Evolutionary conservation across 176 grass and related monocot species (phyloP).

Genomic region (Chrysopogon serrulatus): DNA sequence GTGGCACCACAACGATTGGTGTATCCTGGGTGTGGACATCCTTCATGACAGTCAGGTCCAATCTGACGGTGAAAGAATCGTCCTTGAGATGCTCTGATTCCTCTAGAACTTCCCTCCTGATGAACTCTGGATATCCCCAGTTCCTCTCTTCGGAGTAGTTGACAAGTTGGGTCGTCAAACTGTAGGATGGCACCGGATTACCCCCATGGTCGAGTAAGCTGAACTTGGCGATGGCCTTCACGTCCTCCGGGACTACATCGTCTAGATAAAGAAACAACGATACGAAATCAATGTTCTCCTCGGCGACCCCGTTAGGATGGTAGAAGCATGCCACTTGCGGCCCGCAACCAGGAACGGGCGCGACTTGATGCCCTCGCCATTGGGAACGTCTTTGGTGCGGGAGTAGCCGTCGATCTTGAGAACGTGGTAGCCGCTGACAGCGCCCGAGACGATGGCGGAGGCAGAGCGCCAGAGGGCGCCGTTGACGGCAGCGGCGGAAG

Average conservation of each 20-base stretch:
- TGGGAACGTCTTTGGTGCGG: too few relatives aligned
- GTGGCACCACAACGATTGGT: too few relatives aligned
- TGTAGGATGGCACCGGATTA: background rate
- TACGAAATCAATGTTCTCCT: background rate
- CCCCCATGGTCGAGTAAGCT: background rate
- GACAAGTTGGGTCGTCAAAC: background rate
- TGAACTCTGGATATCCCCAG: background rate
- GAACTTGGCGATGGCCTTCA: background rate
- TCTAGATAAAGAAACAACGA: too few relatives aligned
- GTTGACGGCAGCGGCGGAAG: too few relatives aligned
- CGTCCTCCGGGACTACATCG: too few relatives aligned
- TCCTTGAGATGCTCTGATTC: background rate
- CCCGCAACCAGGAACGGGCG: too few relatives aligned
- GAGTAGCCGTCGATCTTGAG: too few relatives aligned
- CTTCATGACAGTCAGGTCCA: background rate
- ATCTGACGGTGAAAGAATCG: background rate
- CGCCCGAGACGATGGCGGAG: too few relatives aligned
- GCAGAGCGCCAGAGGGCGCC: too few relatives aligned
- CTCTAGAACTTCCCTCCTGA: conserved; percentile 9
- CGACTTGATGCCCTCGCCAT: too few relatives aligned
- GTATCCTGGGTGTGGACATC: background rate
- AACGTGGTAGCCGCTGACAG: too few relatives aligned
- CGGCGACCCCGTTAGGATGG: background rate
- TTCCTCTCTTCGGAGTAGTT: background rate
- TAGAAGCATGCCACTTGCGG: conserved; percentile 5